Evolutionary conservation across 1,284 basidiomycete species (phyloP).

Genomic region (Ganoderma lucidum): DNA sequence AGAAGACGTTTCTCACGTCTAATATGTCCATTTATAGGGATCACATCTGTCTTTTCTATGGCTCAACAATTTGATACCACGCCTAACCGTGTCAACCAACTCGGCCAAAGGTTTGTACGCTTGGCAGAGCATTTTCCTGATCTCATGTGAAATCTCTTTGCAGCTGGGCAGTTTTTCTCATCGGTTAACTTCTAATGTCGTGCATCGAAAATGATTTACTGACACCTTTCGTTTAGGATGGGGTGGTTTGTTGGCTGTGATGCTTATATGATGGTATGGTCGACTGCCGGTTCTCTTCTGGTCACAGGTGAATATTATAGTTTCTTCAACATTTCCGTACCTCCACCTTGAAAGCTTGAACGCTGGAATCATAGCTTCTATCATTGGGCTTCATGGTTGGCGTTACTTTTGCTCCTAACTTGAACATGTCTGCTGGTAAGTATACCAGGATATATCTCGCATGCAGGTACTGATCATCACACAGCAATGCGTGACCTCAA

Average conservation of each 20-base stretch:
- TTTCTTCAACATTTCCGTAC: too few species aligned
- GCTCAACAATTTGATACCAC: constrained; percentile 65
- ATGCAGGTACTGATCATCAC: background rate
- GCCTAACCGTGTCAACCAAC: constrained; percentile 63
- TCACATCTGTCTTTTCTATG: constrained; percentile 64
- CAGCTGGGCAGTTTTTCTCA: constrained; percentile 73
- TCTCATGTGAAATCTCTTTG: background rate
- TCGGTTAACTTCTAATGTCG: constrained; percentile 47
- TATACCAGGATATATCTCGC: constrained; percentile 9
- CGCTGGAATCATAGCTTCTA: constrained; percentile 39
- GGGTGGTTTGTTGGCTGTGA: constrained; percentile 64
- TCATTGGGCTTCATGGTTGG: constrained; percentile 57
- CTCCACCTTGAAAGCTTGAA: constrained; percentile 30
- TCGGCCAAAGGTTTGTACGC: constrained; percentile 59
- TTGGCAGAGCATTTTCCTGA: background rate
- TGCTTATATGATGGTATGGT: constrained; percentile 64
- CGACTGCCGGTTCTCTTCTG: constrained; percentile 71
- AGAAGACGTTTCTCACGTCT: background rate
- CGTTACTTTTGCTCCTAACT: constrained; percentile 58
- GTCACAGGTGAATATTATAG: constrained; percentile 50
- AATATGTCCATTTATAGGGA: constrained; percentile 46
- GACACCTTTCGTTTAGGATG: constrained; percentile 48
- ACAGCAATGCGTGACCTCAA: constrained; percentile 73
- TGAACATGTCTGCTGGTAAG: constrained; percentile 58
- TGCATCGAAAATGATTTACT: background rate